Evolutionary conservation across 768 basidiomycete genomes (phyloP).

Genomic region (Phanerodontia chrysosporium): DNA sequence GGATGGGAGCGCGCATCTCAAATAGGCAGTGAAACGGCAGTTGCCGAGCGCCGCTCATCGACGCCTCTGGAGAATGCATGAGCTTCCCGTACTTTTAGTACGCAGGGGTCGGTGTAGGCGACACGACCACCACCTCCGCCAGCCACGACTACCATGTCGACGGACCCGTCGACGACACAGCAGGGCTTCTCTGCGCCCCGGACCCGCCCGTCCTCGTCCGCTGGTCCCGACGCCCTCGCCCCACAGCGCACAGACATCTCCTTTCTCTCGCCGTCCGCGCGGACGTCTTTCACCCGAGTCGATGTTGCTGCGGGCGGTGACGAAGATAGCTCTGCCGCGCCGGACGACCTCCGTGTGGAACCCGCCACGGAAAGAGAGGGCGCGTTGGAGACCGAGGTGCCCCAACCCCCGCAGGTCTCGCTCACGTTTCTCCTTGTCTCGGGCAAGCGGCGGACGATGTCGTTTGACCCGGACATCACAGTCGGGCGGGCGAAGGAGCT

Average conservation of each 20-base stretch:
- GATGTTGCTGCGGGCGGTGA: slow-evolving; percentile 27
- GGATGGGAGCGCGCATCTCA: no score
- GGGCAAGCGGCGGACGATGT: slow-evolving; percentile 63
- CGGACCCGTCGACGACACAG: background rate
- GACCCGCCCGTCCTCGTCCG: background rate
- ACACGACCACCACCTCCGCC: no score
- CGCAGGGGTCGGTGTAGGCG: no score
- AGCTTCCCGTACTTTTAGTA: no score
- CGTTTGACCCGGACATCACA: slow-evolving; percentile 71
- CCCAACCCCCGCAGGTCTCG: slow-evolving; percentile 59
- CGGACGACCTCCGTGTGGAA: slow-evolving; percentile 6
- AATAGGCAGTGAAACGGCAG: no score
- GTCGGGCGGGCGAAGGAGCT: slow-evolving; percentile 80
- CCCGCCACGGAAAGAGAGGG: slow-evolving; percentile 3
- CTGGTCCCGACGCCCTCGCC: slow-evolving; percentile 5
- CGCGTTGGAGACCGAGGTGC: slow-evolving; percentile 28
- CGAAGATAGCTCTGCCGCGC: slow-evolving; percentile 3
- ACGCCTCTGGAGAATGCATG: background rate
- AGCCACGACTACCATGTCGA: background rate
- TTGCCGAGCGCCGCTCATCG: no score
- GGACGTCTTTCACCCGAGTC: slow-evolving; percentile 52
- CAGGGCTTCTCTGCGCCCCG: background rate
- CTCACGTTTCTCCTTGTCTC: slow-evolving; percentile 73
- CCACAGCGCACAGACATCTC: slow-evolving; percentile 7
- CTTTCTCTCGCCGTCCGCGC: slow-evolving; percentile 37